Evolutionary conservation across 495 filamentous ascomycete genomes (phyloP).

Genomic region (Penicillium antarcticum): DNA sequence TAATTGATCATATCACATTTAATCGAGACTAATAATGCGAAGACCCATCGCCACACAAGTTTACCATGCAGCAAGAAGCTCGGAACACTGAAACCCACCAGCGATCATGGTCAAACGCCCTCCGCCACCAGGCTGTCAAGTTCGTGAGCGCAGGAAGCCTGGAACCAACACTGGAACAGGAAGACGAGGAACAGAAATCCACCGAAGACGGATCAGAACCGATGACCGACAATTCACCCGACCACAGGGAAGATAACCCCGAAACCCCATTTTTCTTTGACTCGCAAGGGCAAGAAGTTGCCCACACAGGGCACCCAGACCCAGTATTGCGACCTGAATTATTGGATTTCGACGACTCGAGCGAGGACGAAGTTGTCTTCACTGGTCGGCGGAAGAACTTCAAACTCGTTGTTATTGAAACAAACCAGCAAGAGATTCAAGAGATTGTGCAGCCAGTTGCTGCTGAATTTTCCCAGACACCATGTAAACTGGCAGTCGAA

Average conservation of each 20-base stretch:
- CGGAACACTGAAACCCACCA: constrained; percentile 66
- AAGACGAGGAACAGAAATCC: constrained; percentile 1
- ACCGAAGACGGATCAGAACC: neutral
- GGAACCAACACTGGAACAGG: constrained; percentile 29
- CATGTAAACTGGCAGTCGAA: neutral
- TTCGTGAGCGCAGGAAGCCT: constrained; percentile 74
- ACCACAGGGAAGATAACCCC: neutral
- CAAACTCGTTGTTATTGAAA: constrained; percentile 14
- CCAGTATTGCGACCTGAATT: constrained; percentile 1
- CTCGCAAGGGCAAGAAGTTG: constrained; percentile 9
- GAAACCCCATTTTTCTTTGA: constrained; percentile 26
- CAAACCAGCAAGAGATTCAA: constrained; percentile 10
- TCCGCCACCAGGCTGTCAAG: constrained; percentile 57
- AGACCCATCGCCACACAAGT: constrained; percentile 24
- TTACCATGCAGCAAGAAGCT: constrained; percentile 74
- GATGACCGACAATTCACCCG: constrained; percentile 1
- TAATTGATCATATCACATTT: neutral
- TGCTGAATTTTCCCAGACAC: neutral
- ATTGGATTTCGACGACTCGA: constrained; percentile 22
- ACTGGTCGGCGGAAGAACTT: constrained; percentile 26
- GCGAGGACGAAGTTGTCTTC: constrained; percentile 47
- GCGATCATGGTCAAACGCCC: constrained; percentile 27
- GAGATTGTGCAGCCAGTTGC: constrained; percentile 1
- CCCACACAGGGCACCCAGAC: constrained; percentile 16
- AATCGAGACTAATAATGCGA: neutral